Conservation (phyloP, 768 basidiomycete species). For the Hortiboletus campestris region DNA sequence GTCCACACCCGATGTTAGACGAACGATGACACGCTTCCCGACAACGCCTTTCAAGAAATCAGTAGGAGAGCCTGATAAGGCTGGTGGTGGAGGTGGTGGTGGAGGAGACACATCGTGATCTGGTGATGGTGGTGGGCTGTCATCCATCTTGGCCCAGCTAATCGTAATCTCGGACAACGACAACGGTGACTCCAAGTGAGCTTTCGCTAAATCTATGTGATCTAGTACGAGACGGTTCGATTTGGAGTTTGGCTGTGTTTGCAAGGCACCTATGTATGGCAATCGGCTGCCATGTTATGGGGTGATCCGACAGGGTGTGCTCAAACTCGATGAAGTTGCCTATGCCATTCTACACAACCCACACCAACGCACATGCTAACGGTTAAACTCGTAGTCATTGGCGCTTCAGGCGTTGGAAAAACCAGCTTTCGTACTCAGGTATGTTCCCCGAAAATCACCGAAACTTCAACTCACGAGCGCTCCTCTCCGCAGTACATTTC, state of each 20-base stretch:
- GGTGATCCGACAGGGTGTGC: constrained; percentile 1
- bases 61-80: constrained; percentile 76
- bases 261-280: constrained; percentile 6
- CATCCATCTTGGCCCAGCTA: constrained; percentile 22
- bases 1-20: constrained; percentile 89
- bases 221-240: not conserved
- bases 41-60: constrained; percentile 95
- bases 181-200: no score
- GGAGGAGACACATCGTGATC: constrained; percentile 44
- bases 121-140: constrained; percentile 36
- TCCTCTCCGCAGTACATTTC: constrained; percentile 61
- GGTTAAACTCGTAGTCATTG: constrained; percentile 80
- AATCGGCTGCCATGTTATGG: constrained; percentile 1
- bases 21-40: constrained; percentile 91
- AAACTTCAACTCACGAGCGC: not conserved
- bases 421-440: constrained; percentile 76
- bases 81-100: constrained; percentile 50
- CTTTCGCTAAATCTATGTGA: not conserved
- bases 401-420: constrained; percentile 83
- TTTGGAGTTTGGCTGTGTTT: constrained; percentile 24
- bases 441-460: constrained; percentile 19
- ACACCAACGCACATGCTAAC: constrained; percentile 50
- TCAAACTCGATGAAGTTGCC: constrained; percentile 10
- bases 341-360: constrained; percentile 14
- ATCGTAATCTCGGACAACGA: not conserved